Evolutionary conservation across 2,329 filamentous ascomycete species (phyloP).

Genomic region (Sclerotinia trifoliorum): DNA sequence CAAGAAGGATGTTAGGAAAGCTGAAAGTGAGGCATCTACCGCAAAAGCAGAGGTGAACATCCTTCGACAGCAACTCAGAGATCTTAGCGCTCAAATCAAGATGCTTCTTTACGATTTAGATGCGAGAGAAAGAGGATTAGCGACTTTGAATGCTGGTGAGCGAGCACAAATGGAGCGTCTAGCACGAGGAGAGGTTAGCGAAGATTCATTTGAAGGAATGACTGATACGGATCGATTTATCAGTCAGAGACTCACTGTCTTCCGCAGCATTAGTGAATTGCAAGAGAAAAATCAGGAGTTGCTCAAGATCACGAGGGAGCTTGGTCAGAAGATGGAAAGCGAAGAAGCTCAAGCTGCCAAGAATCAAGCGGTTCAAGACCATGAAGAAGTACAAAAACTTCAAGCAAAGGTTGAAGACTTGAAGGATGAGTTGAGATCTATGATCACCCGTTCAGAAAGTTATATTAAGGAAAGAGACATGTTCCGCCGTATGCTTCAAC

Average conservation of each 20-base stretch:
- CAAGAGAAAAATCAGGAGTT: constrained; percentile 87
- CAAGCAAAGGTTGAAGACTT: constrained; percentile 73
- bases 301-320: constrained; percentile 75
- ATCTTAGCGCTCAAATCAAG: constrained; percentile 86
- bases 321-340: constrained; percentile 87
- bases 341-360: constrained; percentile 74
- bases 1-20: constrained; percentile 74
- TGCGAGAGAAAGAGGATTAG: constrained; percentile 74
- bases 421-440: constrained; percentile 80
- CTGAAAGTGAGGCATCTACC: constrained; percentile 67
- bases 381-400: constrained; percentile 70
- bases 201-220: constrained; percentile 68
- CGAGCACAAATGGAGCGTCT: constrained; percentile 73
- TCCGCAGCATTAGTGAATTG: constrained; percentile 79
- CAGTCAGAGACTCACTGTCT: constrained; percentile 83
- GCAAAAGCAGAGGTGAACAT: constrained; percentile 71
- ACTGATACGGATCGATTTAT: constrained; percentile 88
- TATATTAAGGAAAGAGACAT: constrained; percentile 96
- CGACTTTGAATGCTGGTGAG: constrained; percentile 69
- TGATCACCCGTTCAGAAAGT: constrained; percentile 82
- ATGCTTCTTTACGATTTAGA: constrained; percentile 86
- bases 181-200: constrained; percentile 70
- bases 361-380: constrained; percentile 60
- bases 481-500: constrained; percentile 91
- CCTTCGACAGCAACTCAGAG: constrained; percentile 80